Evolutionary conservation across 2,329 filamentous ascomycete genomes (phyloP), one percentile per base, ranked within the genome.

Genomic region (Talaromyces sp.): DNA sequence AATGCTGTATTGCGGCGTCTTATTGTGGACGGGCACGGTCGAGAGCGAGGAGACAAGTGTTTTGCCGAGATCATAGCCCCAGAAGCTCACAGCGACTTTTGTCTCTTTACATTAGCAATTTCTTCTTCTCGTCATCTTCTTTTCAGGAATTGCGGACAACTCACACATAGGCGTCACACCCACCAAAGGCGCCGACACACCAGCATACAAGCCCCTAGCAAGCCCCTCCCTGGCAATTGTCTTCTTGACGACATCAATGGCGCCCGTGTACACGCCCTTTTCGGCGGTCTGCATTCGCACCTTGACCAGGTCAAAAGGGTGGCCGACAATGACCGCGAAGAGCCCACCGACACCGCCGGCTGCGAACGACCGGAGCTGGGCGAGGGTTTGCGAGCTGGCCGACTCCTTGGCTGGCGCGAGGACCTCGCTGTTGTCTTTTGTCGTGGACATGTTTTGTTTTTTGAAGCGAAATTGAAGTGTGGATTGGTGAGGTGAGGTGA

Each of bases 121-220:
- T 19, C 2, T 29, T 24, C 24, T 24, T 19, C 17, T 54, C 4
- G 8, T 19, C 17, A 14, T 10, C 9, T 8, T 21, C 1, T 21
- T 21, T 46, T n/a, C 4, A 10, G 21, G 19, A 6, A 12, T 38
- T 9, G 35, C 41, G 32, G 51, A 58, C 26, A 43, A 85, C 92
- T 78, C 84, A 97, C 92, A 99, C 94, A 99, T 99, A 59, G 94
- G 94, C 63, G 94, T 99, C 17, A 99, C 94, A 58, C 94, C 94
- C 10, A 97, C 90, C 64, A 99, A 80, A 51, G 94, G 94, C 69
- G 94, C 94, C 67, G 90, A 94, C 52, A 99, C 93, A 75, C 94
- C 94, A n/a, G 94, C 94, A 76, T 99, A 99, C 63, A 99, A 76
- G 9, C 94, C 94, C 75, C 83, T 80, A 4, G 79, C 77, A 66